Conservation (phyloP, 2,329 filamentous ascomycete genomes). For the Aspergillus clavatus region DNA sequence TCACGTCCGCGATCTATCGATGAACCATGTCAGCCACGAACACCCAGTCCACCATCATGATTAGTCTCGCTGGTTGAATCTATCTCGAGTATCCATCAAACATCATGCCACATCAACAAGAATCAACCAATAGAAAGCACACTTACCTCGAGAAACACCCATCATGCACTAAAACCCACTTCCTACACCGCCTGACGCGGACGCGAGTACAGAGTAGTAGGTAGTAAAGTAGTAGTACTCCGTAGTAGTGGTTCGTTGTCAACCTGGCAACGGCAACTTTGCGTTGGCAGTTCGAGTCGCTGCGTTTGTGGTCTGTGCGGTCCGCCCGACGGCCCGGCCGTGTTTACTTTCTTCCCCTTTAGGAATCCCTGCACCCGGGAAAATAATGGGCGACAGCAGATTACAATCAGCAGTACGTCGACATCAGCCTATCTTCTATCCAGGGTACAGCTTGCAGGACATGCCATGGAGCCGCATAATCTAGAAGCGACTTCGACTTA, state of each 20-base stretch:
- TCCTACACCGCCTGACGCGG: not conserved
- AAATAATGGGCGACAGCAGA: slow-evolving; percentile 10
- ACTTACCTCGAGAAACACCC: slow-evolving; percentile 10
- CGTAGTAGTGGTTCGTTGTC: slow-evolving; percentile 4
- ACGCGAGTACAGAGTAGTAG: too few relatives aligned
- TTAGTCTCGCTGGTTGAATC: not conserved
- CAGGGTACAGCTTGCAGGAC: slow-evolving; percentile 23
- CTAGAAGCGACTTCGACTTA: slow-evolving; percentile 59
- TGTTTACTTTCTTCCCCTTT: slow-evolving; percentile 45
- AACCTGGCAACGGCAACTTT: slow-evolving; percentile 11
- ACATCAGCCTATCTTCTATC: slow-evolving; percentile 2
- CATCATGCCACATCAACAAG: not conserved
- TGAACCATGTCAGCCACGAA: not conserved
- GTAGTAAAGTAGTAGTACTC: not conserved
- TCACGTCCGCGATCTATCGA: slow-evolving; percentile 10
- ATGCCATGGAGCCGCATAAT: slow-evolving; percentile 45
- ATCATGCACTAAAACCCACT: not conserved
- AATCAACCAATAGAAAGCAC: not conserved
- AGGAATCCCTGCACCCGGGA: slow-evolving; percentile 20
- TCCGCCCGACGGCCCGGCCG: slow-evolving; percentile 14
- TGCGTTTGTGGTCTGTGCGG: slow-evolving; percentile 20
- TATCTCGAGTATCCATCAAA: not conserved
- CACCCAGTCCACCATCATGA: not conserved
- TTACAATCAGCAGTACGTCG: slow-evolving; percentile 4
- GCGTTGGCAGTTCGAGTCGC: slow-evolving; percentile 9